Conservation (phyloP, 1,284 basidiomycete genomes). For the Malassezia slooffiae region DNA sequence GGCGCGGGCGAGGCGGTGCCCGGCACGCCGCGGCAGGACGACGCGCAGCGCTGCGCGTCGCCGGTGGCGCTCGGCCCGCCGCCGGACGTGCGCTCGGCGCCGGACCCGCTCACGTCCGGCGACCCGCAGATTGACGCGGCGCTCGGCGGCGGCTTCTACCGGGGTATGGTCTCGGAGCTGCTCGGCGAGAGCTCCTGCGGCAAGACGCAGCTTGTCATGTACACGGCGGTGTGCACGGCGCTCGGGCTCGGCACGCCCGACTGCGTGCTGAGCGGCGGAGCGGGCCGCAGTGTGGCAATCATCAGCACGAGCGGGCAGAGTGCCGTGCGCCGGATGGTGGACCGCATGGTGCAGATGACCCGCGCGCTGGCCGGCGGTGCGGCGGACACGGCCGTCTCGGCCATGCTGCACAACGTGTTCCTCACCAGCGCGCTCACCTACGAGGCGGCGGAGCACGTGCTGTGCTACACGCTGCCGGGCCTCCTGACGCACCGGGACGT, state of each 20-base stretch:
- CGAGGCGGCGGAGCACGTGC: conserved; percentile 21
- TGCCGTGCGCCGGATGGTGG: conserved; percentile 13
- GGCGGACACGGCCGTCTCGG: conserved; percentile 1
- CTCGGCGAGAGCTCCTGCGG: conserved; percentile 34
- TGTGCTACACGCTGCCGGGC: conserved; percentile 29
- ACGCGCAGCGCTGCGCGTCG: neutral
- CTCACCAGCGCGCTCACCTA: conserved; percentile 11
- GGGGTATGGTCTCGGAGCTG: conserved; percentile 24
- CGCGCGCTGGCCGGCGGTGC: neutral
- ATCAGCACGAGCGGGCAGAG: conserved; percentile 9
- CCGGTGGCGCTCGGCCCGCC: neutral
- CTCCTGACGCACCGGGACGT: conserved; percentile 9
- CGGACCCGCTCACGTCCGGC: conserved; percentile 14
- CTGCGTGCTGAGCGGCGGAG: neutral
- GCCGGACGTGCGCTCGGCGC: neutral
- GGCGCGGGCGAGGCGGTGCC: neutral
- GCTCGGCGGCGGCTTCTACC: conserved; percentile 21
- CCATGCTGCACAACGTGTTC: conserved; percentile 10
- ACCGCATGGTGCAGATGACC: conserved; percentile 16
- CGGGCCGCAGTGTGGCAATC: conserved; percentile 7
- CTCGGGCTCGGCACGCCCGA: conserved; percentile 9
- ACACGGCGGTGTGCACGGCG: conserved; percentile 22
- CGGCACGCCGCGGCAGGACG: conserved; percentile 10
- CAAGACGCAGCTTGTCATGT: conserved; percentile 32
- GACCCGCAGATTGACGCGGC: conserved; percentile 18